Percentiles rank a stretch among this genome's conserved stretches.
Evolutionary conservation across 2,329 filamentous ascomycete species (phyloP).

Genomic region (Penicillium sp.): DNA sequence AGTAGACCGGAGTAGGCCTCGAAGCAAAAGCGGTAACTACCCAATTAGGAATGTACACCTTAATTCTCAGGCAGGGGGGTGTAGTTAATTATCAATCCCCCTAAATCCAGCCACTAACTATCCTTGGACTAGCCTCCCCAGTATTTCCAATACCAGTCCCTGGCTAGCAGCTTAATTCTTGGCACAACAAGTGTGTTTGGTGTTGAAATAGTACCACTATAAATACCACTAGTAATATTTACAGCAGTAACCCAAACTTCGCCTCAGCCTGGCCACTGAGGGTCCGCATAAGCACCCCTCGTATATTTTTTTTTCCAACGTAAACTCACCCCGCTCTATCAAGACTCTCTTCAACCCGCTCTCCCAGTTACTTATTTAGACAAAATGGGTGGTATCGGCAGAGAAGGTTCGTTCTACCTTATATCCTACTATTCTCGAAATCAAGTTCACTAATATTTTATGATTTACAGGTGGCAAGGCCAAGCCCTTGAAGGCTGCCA

Average conservation of each 20-base stretch:
- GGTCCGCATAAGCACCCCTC: slow-evolving; percentile 20
- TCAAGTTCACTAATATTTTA: slow-evolving; percentile 19
- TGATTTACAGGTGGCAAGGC: slow-evolving; percentile 66
- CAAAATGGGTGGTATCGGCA: slow-evolving; percentile 63
- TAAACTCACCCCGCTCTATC: background rate
- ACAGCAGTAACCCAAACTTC: background rate
- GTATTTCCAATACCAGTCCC: background rate
- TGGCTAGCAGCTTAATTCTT: fast-evolving
- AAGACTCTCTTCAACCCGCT: slow-evolving; percentile 4
- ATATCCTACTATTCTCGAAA: background rate
- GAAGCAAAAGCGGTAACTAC: too few species aligned
- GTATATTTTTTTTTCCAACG: slow-evolving; percentile 13
- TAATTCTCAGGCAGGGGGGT: too few species aligned
- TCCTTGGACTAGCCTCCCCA: fast-evolving
- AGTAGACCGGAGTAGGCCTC: too few species aligned
- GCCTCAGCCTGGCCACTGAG: background rate
- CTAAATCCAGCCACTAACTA: too few species aligned
- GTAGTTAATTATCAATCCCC: too few species aligned
- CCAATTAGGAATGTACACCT: too few species aligned
- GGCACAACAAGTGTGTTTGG: background rate
- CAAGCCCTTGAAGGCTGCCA: slow-evolving; percentile 82
- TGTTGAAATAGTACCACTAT: background rate
- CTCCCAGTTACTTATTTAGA: background rate
- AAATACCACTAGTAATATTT: background rate
- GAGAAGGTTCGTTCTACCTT: slow-evolving; percentile 56